Evolutionary conservation across 148 eudicot species (phyloP).

Genomic region (Mesembryanthemum crystallinum): DNA sequence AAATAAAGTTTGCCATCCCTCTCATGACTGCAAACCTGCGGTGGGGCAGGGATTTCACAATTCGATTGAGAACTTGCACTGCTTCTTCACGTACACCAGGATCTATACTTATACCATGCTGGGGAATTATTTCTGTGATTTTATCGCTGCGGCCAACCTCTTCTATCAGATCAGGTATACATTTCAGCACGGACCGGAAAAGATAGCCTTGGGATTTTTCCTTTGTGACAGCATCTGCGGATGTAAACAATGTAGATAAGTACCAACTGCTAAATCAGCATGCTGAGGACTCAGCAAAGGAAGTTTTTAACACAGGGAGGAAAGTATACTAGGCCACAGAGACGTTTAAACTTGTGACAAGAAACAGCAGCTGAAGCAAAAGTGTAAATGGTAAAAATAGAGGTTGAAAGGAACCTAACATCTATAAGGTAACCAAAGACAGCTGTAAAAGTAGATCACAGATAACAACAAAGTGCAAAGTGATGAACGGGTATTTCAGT

Average conservation of each 20-base stretch:
- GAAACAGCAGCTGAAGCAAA: not conserved
- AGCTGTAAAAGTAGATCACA: not conserved
- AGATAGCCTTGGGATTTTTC: conserved; percentile 96
- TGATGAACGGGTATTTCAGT: not conserved
- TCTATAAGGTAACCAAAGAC: not conserved
- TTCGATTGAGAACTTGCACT: conserved; percentile 92
- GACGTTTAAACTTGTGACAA: not conserved
- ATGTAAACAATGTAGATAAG: conserved; percentile 9
- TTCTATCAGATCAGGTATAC: conserved; percentile 95
- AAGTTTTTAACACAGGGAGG: not conserved
- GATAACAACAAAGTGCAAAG: not conserved
- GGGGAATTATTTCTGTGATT: conserved; percentile 96
- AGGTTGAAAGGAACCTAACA: not conserved
- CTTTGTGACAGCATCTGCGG: conserved; percentile 83
- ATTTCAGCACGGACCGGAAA: conserved; percentile 92
- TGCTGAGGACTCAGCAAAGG: not conserved
- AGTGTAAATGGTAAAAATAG: not conserved
- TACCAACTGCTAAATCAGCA: not conserved
- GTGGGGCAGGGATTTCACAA: conserved; percentile 88
- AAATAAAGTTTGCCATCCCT: conserved; percentile 94
- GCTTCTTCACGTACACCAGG: conserved; percentile 99
- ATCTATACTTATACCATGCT: conserved; percentile 97
- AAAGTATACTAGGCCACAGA: not conserved
- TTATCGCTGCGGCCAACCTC: conserved; percentile 98
- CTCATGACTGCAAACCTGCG: conserved; percentile 99